Conservation (phyloP, 2,329 filamentous ascomycete species). For the Fusarium sp. region DNA sequence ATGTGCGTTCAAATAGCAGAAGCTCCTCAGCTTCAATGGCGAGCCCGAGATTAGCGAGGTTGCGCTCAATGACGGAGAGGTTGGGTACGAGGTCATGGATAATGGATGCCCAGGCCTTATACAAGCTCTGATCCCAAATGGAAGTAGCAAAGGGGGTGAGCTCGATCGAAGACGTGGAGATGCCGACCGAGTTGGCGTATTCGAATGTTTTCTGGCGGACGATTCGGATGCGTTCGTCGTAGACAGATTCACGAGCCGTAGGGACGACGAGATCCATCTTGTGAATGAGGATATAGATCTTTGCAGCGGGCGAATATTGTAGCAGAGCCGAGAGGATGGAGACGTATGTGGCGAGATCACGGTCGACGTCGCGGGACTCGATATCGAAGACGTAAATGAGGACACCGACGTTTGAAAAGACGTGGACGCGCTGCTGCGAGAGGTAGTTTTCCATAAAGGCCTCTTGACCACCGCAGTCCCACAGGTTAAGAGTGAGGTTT, state of each 20-base stretch:
- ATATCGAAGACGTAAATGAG: conserved; percentile 99
- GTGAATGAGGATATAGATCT: conserved; percentile 96
- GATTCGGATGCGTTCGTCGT: conserved; percentile 84
- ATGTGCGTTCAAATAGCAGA: conserved; percentile 94
- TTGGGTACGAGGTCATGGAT: conserved; percentile 99
- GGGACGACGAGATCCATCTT: conserved; percentile 97
- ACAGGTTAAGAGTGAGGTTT: conserved; percentile 95
- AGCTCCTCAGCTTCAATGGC: conserved; percentile 95
- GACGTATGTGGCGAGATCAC: conserved; percentile 92
- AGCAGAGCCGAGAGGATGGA: conserved; percentile 90
- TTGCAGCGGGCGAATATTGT: conserved; percentile 85
- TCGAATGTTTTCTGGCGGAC: conserved; percentile 81
- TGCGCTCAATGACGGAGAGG: conserved; percentile 86
- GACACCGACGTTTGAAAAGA: conserved; percentile 96
- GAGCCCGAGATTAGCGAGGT: conserved; percentile 85
- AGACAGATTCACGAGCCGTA: conserved; percentile 83
- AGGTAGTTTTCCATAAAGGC: conserved; percentile 99
- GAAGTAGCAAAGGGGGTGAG: conserved; percentile 94
- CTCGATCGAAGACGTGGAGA: conserved; percentile 64
- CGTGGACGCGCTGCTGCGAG: conserved; percentile 92
- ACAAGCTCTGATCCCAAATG: conserved; percentile 98
- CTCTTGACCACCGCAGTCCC: conserved; percentile 99
- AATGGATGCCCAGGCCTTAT: conserved; percentile 98
- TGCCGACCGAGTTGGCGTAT: conserved; percentile 59
- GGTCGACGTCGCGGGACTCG: conserved; percentile 93